Evolutionary conservation across 305 asterid genomes (phyloP).

Genomic region (Fraxinus nigra): DNA sequence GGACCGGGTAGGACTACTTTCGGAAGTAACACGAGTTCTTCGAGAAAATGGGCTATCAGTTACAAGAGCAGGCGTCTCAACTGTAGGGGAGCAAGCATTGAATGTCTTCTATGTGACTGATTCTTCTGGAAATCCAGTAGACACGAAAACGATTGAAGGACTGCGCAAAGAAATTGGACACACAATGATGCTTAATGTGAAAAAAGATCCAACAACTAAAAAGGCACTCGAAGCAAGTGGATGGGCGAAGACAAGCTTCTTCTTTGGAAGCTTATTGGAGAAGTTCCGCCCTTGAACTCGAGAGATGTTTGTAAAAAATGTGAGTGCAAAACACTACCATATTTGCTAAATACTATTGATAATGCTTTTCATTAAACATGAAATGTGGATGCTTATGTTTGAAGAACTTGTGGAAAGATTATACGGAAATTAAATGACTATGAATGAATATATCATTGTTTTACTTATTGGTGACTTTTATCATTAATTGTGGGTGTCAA

Average conservation of each 20-base stretch:
- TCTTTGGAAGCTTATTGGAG: conserved; percentile 75
- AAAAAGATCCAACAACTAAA: conserved; percentile 45
- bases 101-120: conserved; percentile 78
- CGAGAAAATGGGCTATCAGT: conserved; percentile 85
- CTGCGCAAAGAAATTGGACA: conserved; percentile 74
- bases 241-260: conserved; percentile 78
- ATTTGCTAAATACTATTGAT: conserved; percentile 4
- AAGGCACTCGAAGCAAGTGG: conserved; percentile 58
- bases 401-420: conserved; percentile 21
- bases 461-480: background rate
- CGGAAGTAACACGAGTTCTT: conserved; percentile 82
- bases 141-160: conserved; percentile 61
- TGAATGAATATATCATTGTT: conserved; percentile 12
- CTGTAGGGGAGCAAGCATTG: conserved; percentile 78
- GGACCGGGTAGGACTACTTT: conserved; percentile 86
- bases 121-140: conserved; percentile 78
- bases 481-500: background rate
- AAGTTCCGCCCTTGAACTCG: conserved; percentile 42
- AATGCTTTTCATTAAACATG: conserved; percentile 3
- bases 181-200: conserved; percentile 80
- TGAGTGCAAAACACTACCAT: background rate
- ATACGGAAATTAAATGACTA: conserved; percentile 19
- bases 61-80: conserved; percentile 84
- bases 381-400: background rate
- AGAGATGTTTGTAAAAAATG: conserved; percentile 13